Conservation (phyloP, 1,284 basidiomycete species). For the Sphaerobolus stellatus region DNA sequence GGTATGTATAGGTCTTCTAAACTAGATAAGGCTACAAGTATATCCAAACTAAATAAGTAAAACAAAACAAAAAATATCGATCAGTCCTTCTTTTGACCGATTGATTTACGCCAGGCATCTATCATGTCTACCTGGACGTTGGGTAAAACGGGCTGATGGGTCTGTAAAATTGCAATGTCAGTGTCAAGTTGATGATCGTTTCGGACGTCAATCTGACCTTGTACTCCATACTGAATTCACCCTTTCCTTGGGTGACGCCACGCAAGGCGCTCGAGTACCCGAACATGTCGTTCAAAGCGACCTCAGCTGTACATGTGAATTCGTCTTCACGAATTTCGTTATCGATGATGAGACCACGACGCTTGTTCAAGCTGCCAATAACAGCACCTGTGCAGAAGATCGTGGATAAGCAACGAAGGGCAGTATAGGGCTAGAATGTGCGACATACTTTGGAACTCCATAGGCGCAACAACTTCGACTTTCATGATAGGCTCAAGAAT, state of each 20-base stretch:
- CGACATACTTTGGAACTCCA: slow-evolving; percentile 89
- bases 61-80: neutral
- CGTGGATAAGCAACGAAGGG: slow-evolving; percentile 2
- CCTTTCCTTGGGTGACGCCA: slow-evolving; percentile 95
- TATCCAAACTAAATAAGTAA: too few species aligned
- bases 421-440: slow-evolving; percentile 4
- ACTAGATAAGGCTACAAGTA: neutral
- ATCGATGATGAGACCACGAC: slow-evolving; percentile 93
- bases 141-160: slow-evolving; percentile 84
- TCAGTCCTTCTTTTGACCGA: slow-evolving; percentile 27
- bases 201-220: slow-evolving; percentile 51
- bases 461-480: slow-evolving; percentile 94
- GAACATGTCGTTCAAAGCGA: slow-evolving; percentile 98
- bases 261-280: slow-evolving; percentile 92
- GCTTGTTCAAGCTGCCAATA: slow-evolving; percentile 91
- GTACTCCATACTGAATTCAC: slow-evolving; percentile 97
- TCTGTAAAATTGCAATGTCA: slow-evolving; percentile 37
- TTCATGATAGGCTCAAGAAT: slow-evolving; percentile 98
- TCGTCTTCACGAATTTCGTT: slow-evolving; percentile 98
- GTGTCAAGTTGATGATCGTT: neutral
- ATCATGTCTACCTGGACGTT: slow-evolving; percentile 84
- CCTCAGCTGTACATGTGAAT: slow-evolving; percentile 90
- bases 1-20: neutral
- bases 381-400: slow-evolving; percentile 60
- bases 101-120: slow-evolving; percentile 62